These are phyloP conservation scores for Laguncularia racemosa DNA, from an alignment of 345 rosid genomes.

Conservation along the genomic window DNA sequence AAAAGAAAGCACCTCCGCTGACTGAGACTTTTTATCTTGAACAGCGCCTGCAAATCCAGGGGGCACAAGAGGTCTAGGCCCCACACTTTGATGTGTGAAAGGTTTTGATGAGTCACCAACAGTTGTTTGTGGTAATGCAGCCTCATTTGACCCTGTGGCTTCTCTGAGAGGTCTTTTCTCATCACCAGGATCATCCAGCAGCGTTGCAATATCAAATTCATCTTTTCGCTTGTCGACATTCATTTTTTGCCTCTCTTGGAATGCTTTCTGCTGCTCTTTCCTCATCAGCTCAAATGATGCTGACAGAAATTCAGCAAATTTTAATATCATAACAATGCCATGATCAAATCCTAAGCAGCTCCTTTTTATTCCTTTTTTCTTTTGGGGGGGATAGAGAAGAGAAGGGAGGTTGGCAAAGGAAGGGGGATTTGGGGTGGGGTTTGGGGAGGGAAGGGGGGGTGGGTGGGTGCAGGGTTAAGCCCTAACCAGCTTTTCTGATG, in stretches of 20 bases:
- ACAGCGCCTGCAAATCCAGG: slow-evolving; percentile 81
- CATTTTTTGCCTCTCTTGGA: slow-evolving; percentile 69
- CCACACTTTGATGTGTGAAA: slow-evolving; percentile 37
- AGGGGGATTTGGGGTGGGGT: too few species aligned
- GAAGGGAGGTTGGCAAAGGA: too few species aligned
- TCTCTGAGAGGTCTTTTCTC: slow-evolving; percentile 35
- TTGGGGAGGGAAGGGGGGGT: too few species aligned
- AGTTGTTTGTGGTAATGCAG: slow-evolving; percentile 14
- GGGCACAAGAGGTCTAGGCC: slow-evolving; percentile 92
- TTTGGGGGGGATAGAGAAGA: too few species aligned
- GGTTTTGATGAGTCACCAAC: slow-evolving; percentile 31
- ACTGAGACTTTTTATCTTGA: slow-evolving; percentile 25
- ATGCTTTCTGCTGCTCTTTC: slow-evolving; percentile 85
- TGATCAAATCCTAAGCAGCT: too few species aligned
- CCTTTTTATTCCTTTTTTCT: too few species aligned
- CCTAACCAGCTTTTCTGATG: too few species aligned
- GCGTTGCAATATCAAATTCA: slow-evolving; percentile 54
- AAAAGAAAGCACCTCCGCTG: slow-evolving; percentile 39
- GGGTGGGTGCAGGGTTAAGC: too few species aligned
- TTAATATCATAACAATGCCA: slow-evolving; percentile 6
- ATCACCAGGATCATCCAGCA: slow-evolving; percentile 58
- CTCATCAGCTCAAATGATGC: slow-evolving; percentile 94
- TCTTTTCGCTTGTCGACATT: slow-evolving; percentile 51
- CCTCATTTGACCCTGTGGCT: slow-evolving; percentile 34
- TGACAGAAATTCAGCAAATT: slow-evolving; percentile 23